Conservation (phyloP, 2,329 filamentous ascomycete genomes). For the Microsporum canis region DNA sequence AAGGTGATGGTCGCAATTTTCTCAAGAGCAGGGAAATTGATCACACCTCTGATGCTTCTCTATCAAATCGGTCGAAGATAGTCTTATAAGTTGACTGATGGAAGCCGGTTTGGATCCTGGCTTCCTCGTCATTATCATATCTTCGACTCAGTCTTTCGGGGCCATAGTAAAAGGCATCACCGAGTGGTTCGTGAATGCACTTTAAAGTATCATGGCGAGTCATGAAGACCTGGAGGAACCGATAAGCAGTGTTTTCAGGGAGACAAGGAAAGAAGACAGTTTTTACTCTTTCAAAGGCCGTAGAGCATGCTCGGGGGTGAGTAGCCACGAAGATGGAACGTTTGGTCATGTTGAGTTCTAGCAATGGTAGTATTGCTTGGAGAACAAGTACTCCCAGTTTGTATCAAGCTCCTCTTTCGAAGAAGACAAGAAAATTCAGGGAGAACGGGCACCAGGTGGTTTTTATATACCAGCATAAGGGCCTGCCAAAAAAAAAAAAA, state of each 20-base stretch:
- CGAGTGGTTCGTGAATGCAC: slow-evolving; percentile 91
- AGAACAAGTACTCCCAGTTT: neutral
- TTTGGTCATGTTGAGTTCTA: neutral
- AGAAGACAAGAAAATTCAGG: neutral
- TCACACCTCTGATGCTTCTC: slow-evolving; percentile 61
- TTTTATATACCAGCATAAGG: neutral
- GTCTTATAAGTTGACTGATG: slow-evolving; percentile 40
- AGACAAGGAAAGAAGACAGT: neutral
- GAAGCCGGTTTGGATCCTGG: slow-evolving; percentile 35
- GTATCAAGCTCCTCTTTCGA: neutral
- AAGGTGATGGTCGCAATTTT: slow-evolving; percentile 11
- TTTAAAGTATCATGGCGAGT: slow-evolving; percentile 69
- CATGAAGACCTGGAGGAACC: slow-evolving; percentile 70
- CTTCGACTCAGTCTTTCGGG: slow-evolving; percentile 74
- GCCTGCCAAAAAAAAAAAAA: neutral
- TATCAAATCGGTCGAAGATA: slow-evolving; percentile 64
- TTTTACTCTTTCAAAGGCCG: slow-evolving; percentile 82
- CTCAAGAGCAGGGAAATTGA: slow-evolving; percentile 22
- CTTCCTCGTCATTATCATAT: slow-evolving; percentile 58
- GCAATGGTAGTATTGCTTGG: neutral
- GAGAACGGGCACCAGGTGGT: neutral
- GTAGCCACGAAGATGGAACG: slow-evolving; percentile 78
- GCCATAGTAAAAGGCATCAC: slow-evolving; percentile 91
- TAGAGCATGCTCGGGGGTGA: slow-evolving; percentile 89
- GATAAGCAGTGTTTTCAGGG: neutral